These are phyloP conservation scores for Phanerochaete sordida DNA, from an alignment of 768 basidiomycete species.

Conservation along the genomic window DNA sequence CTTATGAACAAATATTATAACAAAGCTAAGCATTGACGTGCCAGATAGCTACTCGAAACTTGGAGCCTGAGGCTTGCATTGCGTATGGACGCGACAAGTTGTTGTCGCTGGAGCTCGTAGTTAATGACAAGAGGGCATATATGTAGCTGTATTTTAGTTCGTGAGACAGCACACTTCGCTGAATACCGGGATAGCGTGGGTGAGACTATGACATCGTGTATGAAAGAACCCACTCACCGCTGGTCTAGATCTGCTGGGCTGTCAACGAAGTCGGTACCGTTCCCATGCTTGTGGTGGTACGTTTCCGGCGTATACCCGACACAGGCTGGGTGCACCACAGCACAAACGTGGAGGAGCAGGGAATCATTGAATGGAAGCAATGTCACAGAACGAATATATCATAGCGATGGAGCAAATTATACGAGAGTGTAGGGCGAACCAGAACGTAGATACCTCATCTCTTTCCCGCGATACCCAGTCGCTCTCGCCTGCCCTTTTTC, in stretches of 20 bases:
- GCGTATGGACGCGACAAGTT: too few relatives aligned
- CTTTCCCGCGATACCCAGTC: conserved; percentile 63
- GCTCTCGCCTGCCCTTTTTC: conserved; percentile 43
- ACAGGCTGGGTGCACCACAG: too few relatives aligned
- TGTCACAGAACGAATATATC: too few relatives aligned
- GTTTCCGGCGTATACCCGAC: too few relatives aligned
- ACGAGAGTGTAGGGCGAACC: too few relatives aligned
- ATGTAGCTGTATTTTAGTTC: too few relatives aligned
- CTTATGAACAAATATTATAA: too few relatives aligned
- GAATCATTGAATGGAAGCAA: too few relatives aligned
- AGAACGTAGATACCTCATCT: conserved; percentile 26
- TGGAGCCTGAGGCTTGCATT: not conserved
- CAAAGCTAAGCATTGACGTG: too few relatives aligned
- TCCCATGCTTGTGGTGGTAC: not conserved
- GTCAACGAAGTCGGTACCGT: not conserved
- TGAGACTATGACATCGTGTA: not conserved
- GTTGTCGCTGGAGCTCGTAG: too few relatives aligned
- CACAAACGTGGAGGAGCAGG: too few relatives aligned
- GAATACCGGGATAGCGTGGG: not conserved
- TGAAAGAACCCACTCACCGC: not conserved
- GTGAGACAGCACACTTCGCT: too few relatives aligned
- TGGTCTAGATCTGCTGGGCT: not conserved
- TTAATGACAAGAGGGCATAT: not conserved
- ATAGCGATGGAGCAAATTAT: not conserved
- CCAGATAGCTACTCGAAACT: conserved; percentile 34